Conservation (phyloP, 495 filamentous ascomycete genomes). For the Apodospora peruviana region DNA sequence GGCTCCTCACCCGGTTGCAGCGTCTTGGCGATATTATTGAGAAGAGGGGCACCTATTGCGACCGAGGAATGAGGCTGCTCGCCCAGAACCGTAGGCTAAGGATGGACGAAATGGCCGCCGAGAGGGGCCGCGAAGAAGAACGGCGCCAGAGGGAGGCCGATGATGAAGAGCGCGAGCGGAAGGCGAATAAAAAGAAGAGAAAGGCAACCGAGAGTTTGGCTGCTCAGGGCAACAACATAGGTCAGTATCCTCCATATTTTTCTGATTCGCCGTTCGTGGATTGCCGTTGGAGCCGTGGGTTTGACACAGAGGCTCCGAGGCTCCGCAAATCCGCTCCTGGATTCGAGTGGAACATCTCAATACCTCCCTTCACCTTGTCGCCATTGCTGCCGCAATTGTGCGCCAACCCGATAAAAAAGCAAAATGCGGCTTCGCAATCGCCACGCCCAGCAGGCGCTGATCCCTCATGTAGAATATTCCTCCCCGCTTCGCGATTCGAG, state of each 20-base stretch:
- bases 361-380: not conserved
- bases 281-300: not conserved
- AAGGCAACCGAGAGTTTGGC: slow-evolving; percentile 48
- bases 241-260: slow-evolving; percentile 40
- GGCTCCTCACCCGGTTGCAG: slow-evolving; percentile 61
- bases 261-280: not conserved
- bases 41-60: slow-evolving; percentile 54
- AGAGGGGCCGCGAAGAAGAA: slow-evolving; percentile 36
- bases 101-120: slow-evolving; percentile 38
- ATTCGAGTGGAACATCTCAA: not conserved
- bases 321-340: not conserved
- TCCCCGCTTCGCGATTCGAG: slow-evolving; percentile 36
- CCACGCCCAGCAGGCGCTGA: slow-evolving; percentile 4
- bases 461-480: slow-evolving; percentile 33
- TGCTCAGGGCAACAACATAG: slow-evolving; percentile 62
- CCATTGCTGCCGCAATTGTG: not conserved
- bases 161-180: slow-evolving; percentile 45
- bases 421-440: slow-evolving; percentile 1
- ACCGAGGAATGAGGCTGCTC: slow-evolving; percentile 68
- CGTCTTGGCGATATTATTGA: slow-evolving; percentile 61
- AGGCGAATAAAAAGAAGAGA: slow-evolving; percentile 54
- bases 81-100: slow-evolving; percentile 59
- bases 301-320: not conserved
- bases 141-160: slow-evolving; percentile 30
- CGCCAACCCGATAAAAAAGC: not conserved